Percentiles rank a stretch among this genome's conserved stretches.
Conservation (phyloP, 139 green algal species). For the Tetraselmis chui region DNA sequence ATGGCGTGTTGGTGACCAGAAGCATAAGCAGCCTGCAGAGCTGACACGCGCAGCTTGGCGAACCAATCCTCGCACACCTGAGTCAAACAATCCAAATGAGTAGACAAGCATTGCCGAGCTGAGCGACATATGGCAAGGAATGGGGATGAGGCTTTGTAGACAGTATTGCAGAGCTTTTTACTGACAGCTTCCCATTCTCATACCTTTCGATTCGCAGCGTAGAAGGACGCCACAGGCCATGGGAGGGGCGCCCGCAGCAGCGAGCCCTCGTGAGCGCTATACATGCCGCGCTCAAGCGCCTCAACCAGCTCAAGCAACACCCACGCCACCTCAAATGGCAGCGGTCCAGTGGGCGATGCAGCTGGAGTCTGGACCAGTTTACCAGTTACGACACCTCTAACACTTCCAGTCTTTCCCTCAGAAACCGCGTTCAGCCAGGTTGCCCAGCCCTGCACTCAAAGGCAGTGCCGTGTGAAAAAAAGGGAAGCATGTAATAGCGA, state of each 20-base stretch:
- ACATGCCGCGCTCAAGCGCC: slow-evolving; percentile 21
- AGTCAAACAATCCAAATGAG: no score
- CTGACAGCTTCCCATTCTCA: no score
- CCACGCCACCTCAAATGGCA: not conserved
- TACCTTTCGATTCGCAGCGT: slow-evolving; percentile 23
- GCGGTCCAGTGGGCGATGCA: not conserved
- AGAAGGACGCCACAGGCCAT: slow-evolving; percentile 13
- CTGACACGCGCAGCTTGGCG: slow-evolving; percentile 1
- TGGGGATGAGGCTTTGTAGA: no score
- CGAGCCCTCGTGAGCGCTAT: slow-evolving; percentile 24
- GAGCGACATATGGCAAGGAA: no score
- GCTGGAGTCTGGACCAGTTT: not conserved
- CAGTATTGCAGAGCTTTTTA: no score
- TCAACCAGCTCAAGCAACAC: slow-evolving; percentile 31
- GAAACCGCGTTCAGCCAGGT: no score
- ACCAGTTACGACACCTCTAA: no score
- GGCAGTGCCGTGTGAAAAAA: no score
- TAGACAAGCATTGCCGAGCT: no score
- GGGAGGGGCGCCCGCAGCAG: not conserved
- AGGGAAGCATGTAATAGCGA: no score
- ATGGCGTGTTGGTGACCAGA: slow-evolving; percentile 12
- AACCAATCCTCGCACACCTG: slow-evolving; percentile 26
- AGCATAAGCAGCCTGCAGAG: slow-evolving; percentile 10
- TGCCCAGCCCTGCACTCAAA: no score
- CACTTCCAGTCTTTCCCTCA: no score